phyloP scores from a whole-genome alignment of 2,329 filamentous ascomycete species.

The Aspergillus intermedius region DNA sequence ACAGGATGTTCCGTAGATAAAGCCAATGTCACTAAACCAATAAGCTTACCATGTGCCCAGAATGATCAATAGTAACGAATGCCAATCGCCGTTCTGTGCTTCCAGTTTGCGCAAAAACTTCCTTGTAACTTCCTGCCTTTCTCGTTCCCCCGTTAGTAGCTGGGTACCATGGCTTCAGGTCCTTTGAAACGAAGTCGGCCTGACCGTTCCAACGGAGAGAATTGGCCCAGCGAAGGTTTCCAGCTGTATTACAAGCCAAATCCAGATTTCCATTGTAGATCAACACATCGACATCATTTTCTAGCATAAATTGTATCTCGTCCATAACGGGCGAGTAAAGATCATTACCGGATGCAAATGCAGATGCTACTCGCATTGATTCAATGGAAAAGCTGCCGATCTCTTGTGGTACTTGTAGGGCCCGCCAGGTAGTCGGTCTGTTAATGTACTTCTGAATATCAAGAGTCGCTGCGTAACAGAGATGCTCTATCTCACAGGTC shows the following conservation, averaged over 20 bases:
- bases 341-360: slow-evolving; percentile 11
- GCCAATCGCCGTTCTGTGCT: slow-evolving; percentile 5
- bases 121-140: slow-evolving; percentile 5
- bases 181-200: slow-evolving; percentile 13
- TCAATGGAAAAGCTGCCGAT: slow-evolving; percentile 9
- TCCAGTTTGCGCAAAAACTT: slow-evolving; percentile 1
- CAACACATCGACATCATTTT: slow-evolving; percentile 13
- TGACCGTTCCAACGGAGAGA: slow-evolving; percentile 20
- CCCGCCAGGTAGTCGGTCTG: slow-evolving; percentile 9
- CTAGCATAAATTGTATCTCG: slow-evolving; percentile 9
- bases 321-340: slow-evolving; percentile 6
- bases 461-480: slow-evolving; percentile 14
- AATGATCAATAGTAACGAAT: slow-evolving; percentile 9
- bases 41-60: slow-evolving; percentile 11
- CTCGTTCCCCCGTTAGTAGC: slow-evolving; percentile 4
- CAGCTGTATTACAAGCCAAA: slow-evolving; percentile 22
- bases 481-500: slow-evolving; percentile 11
- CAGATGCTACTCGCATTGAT: slow-evolving; percentile 3
- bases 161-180: slow-evolving; percentile 12
- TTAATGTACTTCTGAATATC: slow-evolving; percentile 17
- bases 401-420: slow-evolving; percentile 9
- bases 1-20: neutral
- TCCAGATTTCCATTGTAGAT: slow-evolving; percentile 21
- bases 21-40: neutral
- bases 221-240: slow-evolving; percentile 17